phyloP scores from a whole-genome alignment of 2,329 filamentous ascomycete species.

The Fusarium kyushuense region DNA sequence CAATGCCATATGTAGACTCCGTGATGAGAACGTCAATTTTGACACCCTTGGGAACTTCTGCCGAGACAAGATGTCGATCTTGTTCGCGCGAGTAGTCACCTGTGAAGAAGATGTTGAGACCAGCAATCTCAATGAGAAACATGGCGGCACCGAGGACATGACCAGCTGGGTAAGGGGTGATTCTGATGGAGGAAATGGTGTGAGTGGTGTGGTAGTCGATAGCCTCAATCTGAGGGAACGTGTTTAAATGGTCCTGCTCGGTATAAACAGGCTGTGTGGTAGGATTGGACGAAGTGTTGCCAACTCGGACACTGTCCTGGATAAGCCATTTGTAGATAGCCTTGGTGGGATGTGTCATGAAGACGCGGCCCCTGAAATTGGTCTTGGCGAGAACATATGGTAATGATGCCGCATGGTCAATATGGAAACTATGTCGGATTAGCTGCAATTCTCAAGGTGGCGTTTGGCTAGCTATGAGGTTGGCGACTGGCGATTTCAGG shows the following conservation, averaged over 20 bases:
- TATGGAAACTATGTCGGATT: conserved; percentile 80
- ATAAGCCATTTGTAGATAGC: conserved; percentile 99
- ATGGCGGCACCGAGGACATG: conserved; percentile 99
- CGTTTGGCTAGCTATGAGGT: conserved; percentile 24
- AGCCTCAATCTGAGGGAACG: conserved; percentile 93
- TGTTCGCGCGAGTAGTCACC: conserved; percentile 97
- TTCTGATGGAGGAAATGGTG: conserved; percentile 94
- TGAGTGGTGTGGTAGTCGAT: conserved; percentile 99
- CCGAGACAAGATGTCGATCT: conserved; percentile 94
- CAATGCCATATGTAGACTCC: conserved; percentile 96
- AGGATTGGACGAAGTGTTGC: conserved; percentile 73
- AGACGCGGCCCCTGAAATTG: conserved; percentile 95
- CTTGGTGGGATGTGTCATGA: conserved; percentile 99
- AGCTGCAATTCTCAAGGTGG: conserved; percentile 40
- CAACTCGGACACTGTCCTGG: conserved; percentile 93
- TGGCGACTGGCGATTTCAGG: conserved; percentile 34
- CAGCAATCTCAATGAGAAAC: conserved; percentile 97
- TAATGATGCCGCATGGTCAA: conserved; percentile 98
- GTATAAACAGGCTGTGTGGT: conserved; percentile 86
- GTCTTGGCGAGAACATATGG: conserved; percentile 98
- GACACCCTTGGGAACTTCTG: conserved; percentile 86
- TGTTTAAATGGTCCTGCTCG: conserved; percentile 93
- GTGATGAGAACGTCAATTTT: conserved; percentile 98
- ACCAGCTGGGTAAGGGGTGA: conserved; percentile 95
- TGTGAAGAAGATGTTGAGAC: conserved; percentile 96